Percentiles rank a stretch among this genome's conserved stretches.
Conservation (phyloP, 129 eudicot species). For the Artemisia argyi region DNA sequence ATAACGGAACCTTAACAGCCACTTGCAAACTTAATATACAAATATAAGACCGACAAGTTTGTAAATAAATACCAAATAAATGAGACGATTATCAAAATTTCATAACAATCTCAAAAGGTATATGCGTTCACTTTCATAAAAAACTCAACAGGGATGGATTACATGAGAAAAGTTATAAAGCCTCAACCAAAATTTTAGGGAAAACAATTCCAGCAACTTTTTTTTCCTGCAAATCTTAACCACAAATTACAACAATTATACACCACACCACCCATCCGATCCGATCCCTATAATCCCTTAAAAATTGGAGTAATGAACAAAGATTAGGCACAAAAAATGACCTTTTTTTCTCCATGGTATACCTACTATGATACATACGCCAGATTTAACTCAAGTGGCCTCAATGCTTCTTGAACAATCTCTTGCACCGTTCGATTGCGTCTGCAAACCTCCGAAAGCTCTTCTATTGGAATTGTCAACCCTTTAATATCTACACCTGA, state of each 20-base stretch:
- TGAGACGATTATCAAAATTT: background rate
- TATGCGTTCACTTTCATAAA: slow-evolving; percentile 28
- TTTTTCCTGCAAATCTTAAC: slow-evolving; percentile 23
- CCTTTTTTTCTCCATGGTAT: slow-evolving; percentile 35
- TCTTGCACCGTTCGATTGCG: slow-evolving; percentile 97
- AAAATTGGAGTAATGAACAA: slow-evolving; percentile 32
- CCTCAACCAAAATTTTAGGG: slow-evolving; percentile 37
- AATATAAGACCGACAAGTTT: background rate
- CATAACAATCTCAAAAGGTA: slow-evolving; percentile 14
- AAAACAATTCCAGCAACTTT: slow-evolving; percentile 30
- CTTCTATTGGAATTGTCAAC: slow-evolving; percentile 78
- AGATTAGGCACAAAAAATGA: slow-evolving; percentile 54
- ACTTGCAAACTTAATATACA: background rate
- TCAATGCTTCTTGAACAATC: slow-evolving; percentile 95
- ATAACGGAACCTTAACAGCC: no score
- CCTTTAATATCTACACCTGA: slow-evolving; percentile 67
- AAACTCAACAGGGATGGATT: slow-evolving; percentile 26
- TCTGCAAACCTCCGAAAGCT: slow-evolving; percentile 96
- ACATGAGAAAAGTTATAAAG: slow-evolving; percentile 32
- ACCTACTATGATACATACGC: slow-evolving; percentile 49
- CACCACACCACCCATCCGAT: slow-evolving; percentile 35
- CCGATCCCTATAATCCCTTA: slow-evolving; percentile 31
- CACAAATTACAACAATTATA: slow-evolving; percentile 41
- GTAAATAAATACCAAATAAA: background rate
- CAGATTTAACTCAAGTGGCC: slow-evolving; percentile 83